These are phyloP conservation scores for Solanum peruvianum DNA, from an alignment of 257 asterid species.

Conservation along the genomic window DNA sequence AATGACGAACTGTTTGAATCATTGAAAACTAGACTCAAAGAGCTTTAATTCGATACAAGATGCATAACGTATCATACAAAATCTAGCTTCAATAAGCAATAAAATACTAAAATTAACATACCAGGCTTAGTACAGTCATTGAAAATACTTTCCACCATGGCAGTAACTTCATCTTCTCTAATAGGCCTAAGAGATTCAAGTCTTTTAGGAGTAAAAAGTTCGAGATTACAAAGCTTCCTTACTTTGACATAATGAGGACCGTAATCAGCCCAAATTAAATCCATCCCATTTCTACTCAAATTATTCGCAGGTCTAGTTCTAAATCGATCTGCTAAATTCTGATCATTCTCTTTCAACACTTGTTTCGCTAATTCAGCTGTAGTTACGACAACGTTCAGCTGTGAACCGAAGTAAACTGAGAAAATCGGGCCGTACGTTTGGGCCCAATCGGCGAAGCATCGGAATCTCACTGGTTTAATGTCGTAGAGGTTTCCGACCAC, in stretches of 20 bases:
- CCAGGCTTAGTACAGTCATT: constrained; percentile 51
- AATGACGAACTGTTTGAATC: not conserved
- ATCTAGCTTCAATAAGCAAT: not conserved
- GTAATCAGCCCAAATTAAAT: constrained; percentile 84
- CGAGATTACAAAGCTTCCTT: constrained; percentile 70
- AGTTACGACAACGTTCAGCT: constrained; percentile 20
- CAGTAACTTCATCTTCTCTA: constrained; percentile 76
- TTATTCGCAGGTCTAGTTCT: constrained; percentile 16
- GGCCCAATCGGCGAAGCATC: constrained; percentile 26
- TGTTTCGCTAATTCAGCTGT: constrained; percentile 20
- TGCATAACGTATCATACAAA: not conserved
- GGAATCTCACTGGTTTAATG: constrained; percentile 21
- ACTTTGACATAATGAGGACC: constrained; percentile 89
- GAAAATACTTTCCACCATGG: constrained; percentile 67
- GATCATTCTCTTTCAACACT: constrained; percentile 28
- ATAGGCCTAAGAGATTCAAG: constrained; percentile 68
- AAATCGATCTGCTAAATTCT: constrained; percentile 20
- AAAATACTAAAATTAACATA: not conserved
- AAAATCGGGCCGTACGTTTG: constrained; percentile 20
- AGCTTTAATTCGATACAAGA: not conserved
- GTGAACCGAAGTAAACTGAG: constrained; percentile 23
- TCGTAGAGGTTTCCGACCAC: constrained; percentile 24
- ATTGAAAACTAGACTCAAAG: not conserved
- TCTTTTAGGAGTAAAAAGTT: constrained; percentile 63
- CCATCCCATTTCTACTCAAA: constrained; percentile 66